Evolutionary conservation across 768 basidiomycete species (phyloP).

Genomic region (Suillus subalutaceus): DNA sequence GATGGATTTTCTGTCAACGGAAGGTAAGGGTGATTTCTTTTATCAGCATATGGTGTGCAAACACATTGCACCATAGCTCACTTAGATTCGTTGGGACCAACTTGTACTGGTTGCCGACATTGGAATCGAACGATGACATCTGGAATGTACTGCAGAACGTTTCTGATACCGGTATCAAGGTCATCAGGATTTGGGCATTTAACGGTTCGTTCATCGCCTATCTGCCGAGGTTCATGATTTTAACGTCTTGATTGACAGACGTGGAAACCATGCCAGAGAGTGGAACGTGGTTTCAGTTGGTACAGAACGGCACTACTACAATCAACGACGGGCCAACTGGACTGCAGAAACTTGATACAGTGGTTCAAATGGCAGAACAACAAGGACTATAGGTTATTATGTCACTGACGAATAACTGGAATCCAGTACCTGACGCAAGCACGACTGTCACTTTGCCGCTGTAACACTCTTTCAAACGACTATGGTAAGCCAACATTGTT

Average conservation of each 20-base stretch:
- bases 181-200: conserved; percentile 53
- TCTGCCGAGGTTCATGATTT: background rate
- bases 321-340: conserved; percentile 57
- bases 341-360: conserved; percentile 54
- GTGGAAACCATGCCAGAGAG: conserved; percentile 43
- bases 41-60: background rate
- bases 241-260: conserved; percentile 53
- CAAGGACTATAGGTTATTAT: conserved; percentile 55
- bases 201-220: background rate
- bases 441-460: conserved; percentile 65
- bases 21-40: conserved; percentile 35
- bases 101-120: conserved; percentile 56
- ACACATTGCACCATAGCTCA: conserved; percentile 3
- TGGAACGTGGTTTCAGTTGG: conserved; percentile 43
- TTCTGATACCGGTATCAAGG: conserved; percentile 49
- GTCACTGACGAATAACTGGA: conserved; percentile 67
- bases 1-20: conserved; percentile 57
- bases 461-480: conserved; percentile 36
- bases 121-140: conserved; percentile 48
- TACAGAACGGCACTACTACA: conserved; percentile 49
- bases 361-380: conserved; percentile 55
- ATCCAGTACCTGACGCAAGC: conserved; percentile 42
- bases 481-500: conserved; percentile 47
- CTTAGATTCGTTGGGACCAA: conserved; percentile 48
- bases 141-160: conserved; percentile 55